Evolutionary conservation across 768 basidiomycete genomes (phyloP), one percentile per base, ranked within the genome.

Genomic region (Auriscalpium vulgare): DNA sequence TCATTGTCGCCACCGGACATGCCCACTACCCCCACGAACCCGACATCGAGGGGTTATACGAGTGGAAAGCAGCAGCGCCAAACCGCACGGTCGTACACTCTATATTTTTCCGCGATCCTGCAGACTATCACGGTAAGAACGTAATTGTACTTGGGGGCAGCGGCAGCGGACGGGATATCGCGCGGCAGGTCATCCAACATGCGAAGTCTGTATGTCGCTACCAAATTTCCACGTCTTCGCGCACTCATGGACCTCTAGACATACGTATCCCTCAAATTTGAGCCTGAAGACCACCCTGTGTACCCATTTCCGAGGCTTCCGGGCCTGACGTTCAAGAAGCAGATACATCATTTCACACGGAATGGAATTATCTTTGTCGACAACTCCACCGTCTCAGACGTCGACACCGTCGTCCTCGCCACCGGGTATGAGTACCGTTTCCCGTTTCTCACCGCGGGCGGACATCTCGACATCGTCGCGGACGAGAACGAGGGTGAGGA

Each of bases 351-450:
- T 64, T 81, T 84, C 62, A 77, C 77, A 0, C 50, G 63, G 6
- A 60, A 72, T 9, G 70, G 69, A 3, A 65, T 82, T 37, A 71
- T 78, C 16, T 82, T 85, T 58, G 60, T 59, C 0, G 81, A 83
- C 61, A 77, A 75, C 13, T 73, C 77, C 1, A 55, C 63, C 1
- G 54, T 72, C 3, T 40, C 55, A 14, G 68, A 73, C 44, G 72
- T 78, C 36, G 78, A 82, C 56, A 60, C 71, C 7, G 68, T 85
- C 38, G 61, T 84, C 35, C 74, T 83, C 14, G 80, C 68, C 0
- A 84, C 81, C 0, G 83, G 83, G 8, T 84, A 84, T 62, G 71
- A 81, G 55, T 57, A 78, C 50, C 72, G 71, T 17, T 68, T 81
- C 8, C 81, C 81, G 0, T 83, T 83, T 73, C 66, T 76, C 35